A percentile compares a stretch with the other conserved stretches of the same genome.
phyloP scores from a whole-genome alignment of 2,329 filamentous ascomycete genomes.

The Epicoccum nigrum region DNA sequence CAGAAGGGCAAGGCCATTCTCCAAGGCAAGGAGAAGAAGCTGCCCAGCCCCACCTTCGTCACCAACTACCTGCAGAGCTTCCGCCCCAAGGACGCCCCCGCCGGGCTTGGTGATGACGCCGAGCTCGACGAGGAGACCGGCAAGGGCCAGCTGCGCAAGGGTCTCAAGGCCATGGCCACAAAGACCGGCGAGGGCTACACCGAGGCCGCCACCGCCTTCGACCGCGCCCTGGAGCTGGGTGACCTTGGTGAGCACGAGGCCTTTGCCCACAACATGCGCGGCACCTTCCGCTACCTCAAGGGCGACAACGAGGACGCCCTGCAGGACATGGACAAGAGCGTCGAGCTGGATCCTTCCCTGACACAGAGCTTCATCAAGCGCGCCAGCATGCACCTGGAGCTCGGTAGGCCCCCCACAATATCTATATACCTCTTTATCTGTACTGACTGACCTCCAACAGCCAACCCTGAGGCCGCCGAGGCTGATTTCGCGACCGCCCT shows the following conservation, averaged over 20 bases:
- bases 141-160: slow-evolving; percentile 83
- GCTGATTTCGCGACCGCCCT: slow-evolving; percentile 87
- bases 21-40: slow-evolving; percentile 76
- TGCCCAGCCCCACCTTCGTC: slow-evolving; percentile 95
- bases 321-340: slow-evolving; percentile 86
- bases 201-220: slow-evolving; percentile 83
- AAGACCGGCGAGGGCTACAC: slow-evolving; percentile 92
- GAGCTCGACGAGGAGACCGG: slow-evolving; percentile 80
- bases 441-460: slow-evolving; percentile 48
- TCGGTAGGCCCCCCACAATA: slow-evolving; percentile 65
- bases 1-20: slow-evolving; percentile 91
- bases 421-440: no score
- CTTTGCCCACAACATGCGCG: slow-evolving; percentile 93
- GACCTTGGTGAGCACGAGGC: slow-evolving; percentile 84
- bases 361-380: slow-evolving; percentile 99
- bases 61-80: slow-evolving; percentile 99
- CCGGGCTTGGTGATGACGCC: slow-evolving; percentile 79
- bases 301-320: slow-evolving; percentile 86
- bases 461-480: slow-evolving; percentile 83
- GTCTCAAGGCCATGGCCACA: slow-evolving; percentile 78
- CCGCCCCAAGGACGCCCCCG: slow-evolving; percentile 79
- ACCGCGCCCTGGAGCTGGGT: slow-evolving; percentile 82
- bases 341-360: slow-evolving; percentile 84
- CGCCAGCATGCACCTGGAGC: slow-evolving; percentile 95
- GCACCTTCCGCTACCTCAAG: slow-evolving; percentile 91